Base-by-base conservation (phyloP, 805 yeast genomes). In the Yarrowia sp. region DNA sequence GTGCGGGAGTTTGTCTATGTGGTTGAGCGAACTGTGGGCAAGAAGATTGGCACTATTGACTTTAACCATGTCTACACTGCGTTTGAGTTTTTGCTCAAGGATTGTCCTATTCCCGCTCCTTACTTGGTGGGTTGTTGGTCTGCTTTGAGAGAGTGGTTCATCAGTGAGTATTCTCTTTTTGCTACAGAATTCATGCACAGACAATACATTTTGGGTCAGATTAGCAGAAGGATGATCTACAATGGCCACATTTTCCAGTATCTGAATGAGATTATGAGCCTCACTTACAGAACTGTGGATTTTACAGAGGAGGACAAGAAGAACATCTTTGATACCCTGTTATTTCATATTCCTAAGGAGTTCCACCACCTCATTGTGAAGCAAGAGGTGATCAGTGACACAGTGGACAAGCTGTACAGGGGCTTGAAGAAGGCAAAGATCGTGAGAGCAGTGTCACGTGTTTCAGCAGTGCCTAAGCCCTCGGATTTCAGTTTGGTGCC, bases 371-470 rank as follows among this genome's bases (percentile, higher is more conserved):
- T 55, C 7, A 41, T 55, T n/a, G 1, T 14, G 1, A 10, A 31
- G 8, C 13, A 41, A 7, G 45, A 31, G 8, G 38, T 28, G 4
- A 31, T 55, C 36, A 31, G 15, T 0, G 8, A 7, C 8, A 55
- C 61, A 1, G 15, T 55, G 1, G 38, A 31, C 14, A 2, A 28
- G 6, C 61, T 55, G 7, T 9, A 31, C n/a, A 13, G 11, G 1
- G 61, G 47, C 1, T 14, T 55, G 14, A 55, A 55, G 31, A 55
- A 41, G 38, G 61, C 61, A 8, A 55, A 55, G 7, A 47, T 55
- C 4, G 47, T 55, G 8, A 17, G 61, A 10, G 28, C 31, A 1
- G n/a, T 55, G 2, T 41, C 61, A 31, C 45, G 61, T 7, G 4
- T 55, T 8, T 31, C 47, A 1, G 8, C 61, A 2, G 2, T 38